Conservation (phyloP, 1,284 basidiomycete species). For the Ceratobasidium sp. region DNA sequence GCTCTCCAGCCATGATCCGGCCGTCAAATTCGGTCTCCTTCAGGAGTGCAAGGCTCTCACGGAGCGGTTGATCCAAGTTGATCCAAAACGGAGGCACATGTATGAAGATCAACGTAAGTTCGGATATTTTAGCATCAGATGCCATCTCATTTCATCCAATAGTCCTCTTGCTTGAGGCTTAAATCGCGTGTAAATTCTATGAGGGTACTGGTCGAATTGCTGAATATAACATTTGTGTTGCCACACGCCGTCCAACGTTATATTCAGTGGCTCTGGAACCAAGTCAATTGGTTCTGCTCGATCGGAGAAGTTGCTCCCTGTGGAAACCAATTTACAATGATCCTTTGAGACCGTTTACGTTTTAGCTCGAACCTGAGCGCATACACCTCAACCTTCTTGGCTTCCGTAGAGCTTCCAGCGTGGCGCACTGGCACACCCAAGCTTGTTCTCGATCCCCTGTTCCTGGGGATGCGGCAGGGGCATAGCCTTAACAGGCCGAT, state of each 20-base stretch:
- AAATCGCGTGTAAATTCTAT: background rate
- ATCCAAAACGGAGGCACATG: slow-evolving; percentile 15
- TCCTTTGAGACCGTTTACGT: too few relatives aligned
- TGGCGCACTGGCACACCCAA: background rate
- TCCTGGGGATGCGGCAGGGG: background rate
- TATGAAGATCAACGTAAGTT: slow-evolving; percentile 27
- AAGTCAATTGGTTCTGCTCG: background rate
- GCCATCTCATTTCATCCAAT: background rate
- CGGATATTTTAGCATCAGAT: background rate
- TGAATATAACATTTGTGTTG: background rate
- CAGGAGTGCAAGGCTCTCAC: slow-evolving; percentile 9
- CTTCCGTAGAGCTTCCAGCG: background rate
- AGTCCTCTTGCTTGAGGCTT: background rate
- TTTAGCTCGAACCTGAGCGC: too few relatives aligned
- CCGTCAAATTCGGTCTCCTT: slow-evolving; percentile 2
- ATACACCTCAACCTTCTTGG: background rate
- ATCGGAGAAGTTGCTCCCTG: background rate
- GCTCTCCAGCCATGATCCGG: slow-evolving; percentile 47
- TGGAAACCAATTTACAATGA: too few relatives aligned
- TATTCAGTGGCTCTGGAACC: background rate
- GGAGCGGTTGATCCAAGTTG: slow-evolving; percentile 19
- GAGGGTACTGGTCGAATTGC: background rate
- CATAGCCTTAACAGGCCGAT: background rate
- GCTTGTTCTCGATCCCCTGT: background rate
- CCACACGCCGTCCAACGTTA: too few relatives aligned